Conservation (phyloP, 1,284 basidiomycete species). For the Earliella scabrosa region DNA sequence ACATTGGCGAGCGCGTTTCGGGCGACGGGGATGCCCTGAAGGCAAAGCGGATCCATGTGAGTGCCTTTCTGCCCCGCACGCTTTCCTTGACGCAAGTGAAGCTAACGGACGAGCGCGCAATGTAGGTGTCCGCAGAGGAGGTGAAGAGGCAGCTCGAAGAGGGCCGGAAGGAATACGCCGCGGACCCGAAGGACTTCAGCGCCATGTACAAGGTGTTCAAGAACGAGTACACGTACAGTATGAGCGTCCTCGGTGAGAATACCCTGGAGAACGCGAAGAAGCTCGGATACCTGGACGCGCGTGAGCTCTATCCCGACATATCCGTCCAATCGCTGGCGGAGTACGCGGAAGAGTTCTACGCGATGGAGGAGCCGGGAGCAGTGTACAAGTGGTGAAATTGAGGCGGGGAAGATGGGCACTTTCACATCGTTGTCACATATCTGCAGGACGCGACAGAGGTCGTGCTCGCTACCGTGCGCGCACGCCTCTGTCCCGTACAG, state of each 20-base stretch:
- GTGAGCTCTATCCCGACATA: constrained; percentile 4
- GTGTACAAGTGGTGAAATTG: too few relatives aligned
- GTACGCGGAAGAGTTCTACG: constrained; percentile 16
- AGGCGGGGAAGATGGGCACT: too few relatives aligned
- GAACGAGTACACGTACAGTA: constrained; percentile 16
- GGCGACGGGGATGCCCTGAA: constrained; percentile 7
- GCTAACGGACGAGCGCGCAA: neutral
- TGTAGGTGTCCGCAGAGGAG: neutral
- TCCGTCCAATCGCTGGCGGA: constrained; percentile 10
- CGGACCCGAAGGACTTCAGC: neutral
- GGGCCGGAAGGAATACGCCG: too few relatives aligned
- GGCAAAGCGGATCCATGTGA: neutral
- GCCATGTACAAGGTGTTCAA: neutral
- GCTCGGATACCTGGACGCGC: constrained; percentile 17
- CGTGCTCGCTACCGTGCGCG: too few relatives aligned
- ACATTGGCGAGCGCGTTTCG: constrained; percentile 10
- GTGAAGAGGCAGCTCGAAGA: neutral
- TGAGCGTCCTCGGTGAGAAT: constrained; percentile 24
- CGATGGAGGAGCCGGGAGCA: too few relatives aligned
- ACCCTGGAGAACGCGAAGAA: constrained; percentile 22
- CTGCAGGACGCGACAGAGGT: too few relatives aligned
- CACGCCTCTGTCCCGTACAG: too few relatives aligned
- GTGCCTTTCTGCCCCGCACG: neutral
- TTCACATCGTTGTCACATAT: too few relatives aligned
- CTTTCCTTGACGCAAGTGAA: too few relatives aligned